Evolutionary conservation across 192 early-diverging fungal genomes (phyloP).

Genomic region (Coemansia sp.): DNA sequence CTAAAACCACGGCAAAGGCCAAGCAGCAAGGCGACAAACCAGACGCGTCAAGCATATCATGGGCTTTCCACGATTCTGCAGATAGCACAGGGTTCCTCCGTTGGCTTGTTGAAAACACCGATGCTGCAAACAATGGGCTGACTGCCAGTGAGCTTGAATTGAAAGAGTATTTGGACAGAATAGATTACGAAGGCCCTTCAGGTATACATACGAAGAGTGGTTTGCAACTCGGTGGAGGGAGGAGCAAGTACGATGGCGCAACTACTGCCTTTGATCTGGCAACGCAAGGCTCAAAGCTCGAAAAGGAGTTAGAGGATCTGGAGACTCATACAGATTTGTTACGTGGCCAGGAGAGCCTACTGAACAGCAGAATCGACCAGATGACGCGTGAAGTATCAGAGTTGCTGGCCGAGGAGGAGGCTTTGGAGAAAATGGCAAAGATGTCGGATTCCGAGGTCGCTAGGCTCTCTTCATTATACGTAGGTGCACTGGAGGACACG

Average conservation of each 20-base stretch:
- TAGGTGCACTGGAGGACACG: constrained; percentile 32
- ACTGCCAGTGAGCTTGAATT: constrained; percentile 34
- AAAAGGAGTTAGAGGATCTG: constrained; percentile 12
- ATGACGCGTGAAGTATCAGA: constrained; percentile 31
- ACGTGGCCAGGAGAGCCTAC: constrained; percentile 19
- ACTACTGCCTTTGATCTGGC: constrained; percentile 28
- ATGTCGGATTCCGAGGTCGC: constrained; percentile 33
- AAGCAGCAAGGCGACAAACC: constrained; percentile 6
- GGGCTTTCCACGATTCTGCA: constrained; percentile 46
- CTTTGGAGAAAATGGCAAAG: constrained; percentile 14
- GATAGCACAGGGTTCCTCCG: constrained; percentile 38
- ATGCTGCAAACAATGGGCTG: constrained; percentile 32
- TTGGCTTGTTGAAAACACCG: constrained; percentile 38
- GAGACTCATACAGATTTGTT: constrained; percentile 16
- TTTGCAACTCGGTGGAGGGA: neutral
- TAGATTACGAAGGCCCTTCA: constrained; percentile 9
- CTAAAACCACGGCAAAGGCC: neutral
- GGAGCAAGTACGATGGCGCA: neutral
- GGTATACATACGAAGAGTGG: neutral
- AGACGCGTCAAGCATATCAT: constrained; percentile 42
- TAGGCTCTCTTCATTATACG: constrained; percentile 22
- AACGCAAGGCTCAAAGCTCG: neutral
- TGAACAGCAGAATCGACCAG: constrained; percentile 24
- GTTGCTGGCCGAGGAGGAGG: constrained; percentile 32
- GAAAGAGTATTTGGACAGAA: constrained; percentile 33